These are phyloP conservation scores for Aspergillus bertholletiae DNA, from an alignment of 495 filamentous ascomycete genomes.

Conservation along the genomic window DNA sequence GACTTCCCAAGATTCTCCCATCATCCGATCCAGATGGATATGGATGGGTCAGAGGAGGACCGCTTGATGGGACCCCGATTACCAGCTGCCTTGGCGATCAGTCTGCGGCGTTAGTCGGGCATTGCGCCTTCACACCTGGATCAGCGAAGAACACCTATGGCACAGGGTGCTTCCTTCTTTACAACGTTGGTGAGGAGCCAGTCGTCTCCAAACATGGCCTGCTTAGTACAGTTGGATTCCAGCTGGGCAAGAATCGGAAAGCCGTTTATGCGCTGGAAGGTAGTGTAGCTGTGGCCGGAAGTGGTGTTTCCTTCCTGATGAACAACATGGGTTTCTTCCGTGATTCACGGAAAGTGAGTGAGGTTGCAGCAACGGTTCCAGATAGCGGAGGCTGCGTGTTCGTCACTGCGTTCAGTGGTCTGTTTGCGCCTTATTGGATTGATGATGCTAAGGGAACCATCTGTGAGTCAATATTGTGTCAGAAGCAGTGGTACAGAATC, in stretches of 20 bases:
- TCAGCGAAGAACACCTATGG: conserved; percentile 95
- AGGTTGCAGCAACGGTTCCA: conserved; percentile 75
- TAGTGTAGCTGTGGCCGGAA: conserved; percentile 86
- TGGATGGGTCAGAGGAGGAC: conserved; percentile 62
- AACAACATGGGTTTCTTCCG: conserved; percentile 85
- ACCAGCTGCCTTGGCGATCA: conserved; percentile 90
- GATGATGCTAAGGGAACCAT: conserved; percentile 92
- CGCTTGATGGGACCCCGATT: conserved; percentile 73
- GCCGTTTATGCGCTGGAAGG: conserved; percentile 91
- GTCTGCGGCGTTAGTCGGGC: conserved; percentile 86
- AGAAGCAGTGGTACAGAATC: neutral
- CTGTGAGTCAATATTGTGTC: conserved; percentile 48
- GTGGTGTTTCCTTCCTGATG: conserved; percentile 85
- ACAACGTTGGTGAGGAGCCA: conserved; percentile 87
- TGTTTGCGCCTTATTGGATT: conserved; percentile 99
- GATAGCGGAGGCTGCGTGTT: conserved; percentile 92
- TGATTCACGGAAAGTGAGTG: conserved; percentile 73
- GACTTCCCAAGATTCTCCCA: conserved; percentile 80
- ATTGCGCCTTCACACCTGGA: conserved; percentile 84
- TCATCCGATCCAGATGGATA: conserved; percentile 77
- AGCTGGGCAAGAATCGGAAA: conserved; percentile 55
- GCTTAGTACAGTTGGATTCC: conserved; percentile 85
- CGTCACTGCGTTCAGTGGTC: conserved; percentile 92
- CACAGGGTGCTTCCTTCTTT: conserved; percentile 92
- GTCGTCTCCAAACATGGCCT: conserved; percentile 89